A percentile compares a stretch with the other conserved stretches of the same genome.
Conservation (phyloP, 768 basidiomycete species). For the Phylloporus sp. region DNA sequence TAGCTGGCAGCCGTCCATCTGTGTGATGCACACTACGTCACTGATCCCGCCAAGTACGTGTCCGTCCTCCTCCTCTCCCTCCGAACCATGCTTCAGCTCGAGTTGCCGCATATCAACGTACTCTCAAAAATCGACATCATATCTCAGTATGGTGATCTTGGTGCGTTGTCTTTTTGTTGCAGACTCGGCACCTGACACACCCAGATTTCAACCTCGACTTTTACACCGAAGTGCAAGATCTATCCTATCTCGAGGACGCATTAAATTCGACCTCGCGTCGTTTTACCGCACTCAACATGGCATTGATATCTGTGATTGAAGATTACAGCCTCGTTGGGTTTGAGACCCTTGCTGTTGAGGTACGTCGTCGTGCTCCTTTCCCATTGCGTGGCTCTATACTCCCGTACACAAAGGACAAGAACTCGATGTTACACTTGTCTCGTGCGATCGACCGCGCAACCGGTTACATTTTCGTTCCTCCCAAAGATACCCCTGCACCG, state of each 20-base stretch:
- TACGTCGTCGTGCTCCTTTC: slow-evolving; percentile 27
- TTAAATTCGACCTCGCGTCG: slow-evolving; percentile 64
- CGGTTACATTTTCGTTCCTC: slow-evolving; percentile 85
- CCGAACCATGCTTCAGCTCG: slow-evolving; percentile 96
- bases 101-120: slow-evolving; percentile 97
- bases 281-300: slow-evolving; percentile 79
- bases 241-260: slow-evolving; percentile 79
- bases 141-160: slow-evolving; percentile 83
- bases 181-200: neutral
- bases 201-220: slow-evolving; percentile 96
- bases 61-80: slow-evolving; percentile 89
- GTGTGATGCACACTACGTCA: slow-evolving; percentile 96
- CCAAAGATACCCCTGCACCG: slow-evolving; percentile 31
- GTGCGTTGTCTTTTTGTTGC: slow-evolving; percentile 44
- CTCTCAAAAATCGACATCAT: slow-evolving; percentile 95
- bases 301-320: slow-evolving; percentile 89
- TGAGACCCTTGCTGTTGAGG: slow-evolving; percentile 95
- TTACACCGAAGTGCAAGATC: slow-evolving; percentile 97
- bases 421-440: slow-evolving; percentile 88
- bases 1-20: slow-evolving; percentile 93
- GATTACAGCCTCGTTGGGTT: slow-evolving; percentile 93
- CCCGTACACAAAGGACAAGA: slow-evolving; percentile 77
- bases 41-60: slow-evolving; percentile 92
- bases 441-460: slow-evolving; percentile 85
- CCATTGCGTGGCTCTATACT: neutral